These are phyloP conservation scores for Mycena alexandri DNA, from an alignment of 768 basidiomycete genomes.

Conservation along the genomic window DNA sequence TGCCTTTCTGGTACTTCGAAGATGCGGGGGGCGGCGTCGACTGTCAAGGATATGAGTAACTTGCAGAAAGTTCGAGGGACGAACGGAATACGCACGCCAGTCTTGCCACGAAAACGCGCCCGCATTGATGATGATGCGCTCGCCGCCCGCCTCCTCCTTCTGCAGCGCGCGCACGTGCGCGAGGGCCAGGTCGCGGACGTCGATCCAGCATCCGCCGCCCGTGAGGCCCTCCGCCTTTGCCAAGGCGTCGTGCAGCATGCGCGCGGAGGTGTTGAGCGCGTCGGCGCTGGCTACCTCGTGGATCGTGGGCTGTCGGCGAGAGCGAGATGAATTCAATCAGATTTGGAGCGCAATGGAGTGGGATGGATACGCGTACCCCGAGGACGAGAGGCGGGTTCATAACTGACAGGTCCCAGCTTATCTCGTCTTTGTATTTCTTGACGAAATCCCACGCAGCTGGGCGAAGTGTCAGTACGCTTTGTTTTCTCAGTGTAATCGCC, in stretches of 20 bases:
- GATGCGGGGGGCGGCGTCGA: constrained; percentile 33
- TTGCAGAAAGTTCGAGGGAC: neutral
- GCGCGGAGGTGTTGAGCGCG: constrained; percentile 53
- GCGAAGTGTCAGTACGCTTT: too few species aligned
- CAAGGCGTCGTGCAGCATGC: constrained; percentile 50
- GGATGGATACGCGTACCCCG: constrained; percentile 41
- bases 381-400: constrained; percentile 65
- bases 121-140: constrained; percentile 63
- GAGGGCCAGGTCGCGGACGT: constrained; percentile 64
- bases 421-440: constrained; percentile 51
- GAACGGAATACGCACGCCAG: constrained; percentile 36
- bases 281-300: constrained; percentile 47
- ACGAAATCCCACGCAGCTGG: constrained; percentile 59
- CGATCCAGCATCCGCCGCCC: constrained; percentile 51
- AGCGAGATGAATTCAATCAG: too few species aligned
- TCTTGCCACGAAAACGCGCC: constrained; percentile 44
- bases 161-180: constrained; percentile 67
- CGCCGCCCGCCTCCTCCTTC: constrained; percentile 60
- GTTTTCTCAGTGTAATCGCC: neutral
- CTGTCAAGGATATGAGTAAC: neutral
- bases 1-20: constrained; percentile 48
- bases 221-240: constrained; percentile 34
- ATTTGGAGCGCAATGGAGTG: too few species aligned
- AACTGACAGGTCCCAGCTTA: constrained; percentile 65
- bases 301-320: constrained; percentile 50